Evolutionary conservation across 495 filamentous ascomycete species (phyloP).

Genomic region (Penicillium psychrofluorescens): DNA sequence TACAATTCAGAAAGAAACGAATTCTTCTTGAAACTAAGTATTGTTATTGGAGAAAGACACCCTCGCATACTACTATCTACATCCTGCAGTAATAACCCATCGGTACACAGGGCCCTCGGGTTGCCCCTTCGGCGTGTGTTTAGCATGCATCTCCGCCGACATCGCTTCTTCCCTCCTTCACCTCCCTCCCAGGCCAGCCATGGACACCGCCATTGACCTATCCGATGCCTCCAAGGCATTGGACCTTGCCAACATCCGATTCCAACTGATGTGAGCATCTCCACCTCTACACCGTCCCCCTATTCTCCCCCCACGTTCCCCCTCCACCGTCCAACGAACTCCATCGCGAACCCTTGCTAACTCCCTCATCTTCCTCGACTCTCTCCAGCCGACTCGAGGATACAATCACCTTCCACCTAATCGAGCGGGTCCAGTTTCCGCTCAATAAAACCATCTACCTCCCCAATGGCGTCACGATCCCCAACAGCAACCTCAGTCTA

Average conservation of each 20-base stretch:
- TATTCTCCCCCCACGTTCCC: slow-evolving; percentile 5
- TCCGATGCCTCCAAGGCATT: slow-evolving; percentile 75
- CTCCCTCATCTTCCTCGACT: too few relatives aligned
- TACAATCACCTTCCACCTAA: slow-evolving; percentile 96
- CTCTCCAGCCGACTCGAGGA: slow-evolving; percentile 82
- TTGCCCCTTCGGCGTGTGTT: too few relatives aligned
- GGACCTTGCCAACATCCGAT: slow-evolving; percentile 87
- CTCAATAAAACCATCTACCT: slow-evolving; percentile 83
- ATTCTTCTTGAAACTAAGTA: too few relatives aligned
- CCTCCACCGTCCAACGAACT: background rate
- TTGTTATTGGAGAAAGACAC: too few relatives aligned
- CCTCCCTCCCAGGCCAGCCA: slow-evolving; percentile 26
- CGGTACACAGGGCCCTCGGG: too few relatives aligned
- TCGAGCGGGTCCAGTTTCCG: slow-evolving; percentile 96
- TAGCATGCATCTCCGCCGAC: slow-evolving; percentile 1
- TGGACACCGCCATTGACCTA: slow-evolving; percentile 89
- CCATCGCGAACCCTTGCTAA: too few relatives aligned
- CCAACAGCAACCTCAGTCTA: slow-evolving; percentile 65
- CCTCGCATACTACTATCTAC: too few relatives aligned
- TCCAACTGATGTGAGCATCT: slow-evolving; percentile 76
- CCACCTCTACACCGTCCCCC: background rate
- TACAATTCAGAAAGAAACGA: too few relatives aligned
- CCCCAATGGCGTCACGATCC: slow-evolving; percentile 72
- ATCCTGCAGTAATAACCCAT: too few relatives aligned
- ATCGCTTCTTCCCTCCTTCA: slow-evolving; percentile 10